Base-by-base conservation (phyloP, 2,329 filamentous ascomycete genomes). In the Ophiostoma novo-ulmi region DNA sequence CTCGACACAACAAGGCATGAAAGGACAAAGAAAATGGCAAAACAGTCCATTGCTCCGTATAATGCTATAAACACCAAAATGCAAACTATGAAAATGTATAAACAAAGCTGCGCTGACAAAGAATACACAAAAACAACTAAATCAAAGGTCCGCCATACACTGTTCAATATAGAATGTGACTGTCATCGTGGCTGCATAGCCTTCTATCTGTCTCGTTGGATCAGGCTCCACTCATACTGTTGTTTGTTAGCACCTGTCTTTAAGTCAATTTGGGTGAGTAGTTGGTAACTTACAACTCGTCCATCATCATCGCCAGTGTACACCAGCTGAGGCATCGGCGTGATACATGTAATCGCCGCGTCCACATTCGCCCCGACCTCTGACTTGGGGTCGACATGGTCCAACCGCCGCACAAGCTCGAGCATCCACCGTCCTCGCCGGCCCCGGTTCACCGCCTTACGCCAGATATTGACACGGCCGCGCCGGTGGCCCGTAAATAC, bases 251-350 rank as follows among this genome's bases (percentile, higher is more conserved):
- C 48, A 74, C 75, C 58, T 26, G 31, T 48, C 6, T 48, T 5
- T 3, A n/a, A 8, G 17, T 7, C 17, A 20, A 48, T 5, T 20
- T 48, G 44, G 17, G 44, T 11, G 36, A 13, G 22, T 14, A 20
- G 31, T 11, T 13, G 67, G 13, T 71, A 72, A 87, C 89, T 87
- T 78, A 95, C 92, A 80, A 99, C 94, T 83, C 89, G 86, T 39
- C 95, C 95, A 74, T 93, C 91, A 74, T 98, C 95, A 81, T 98
- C 95, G 3, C 94, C 95, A 0, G 94, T 97, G 80, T 97, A 98
- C 11, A 98, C 89, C 73, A 90, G 86, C 73, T 90, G 89, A 69
- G 92, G 88, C 85, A 94, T 91, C 2, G 94, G 91, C 71, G 91
- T 84, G 69, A 99, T 91, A 77, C 91, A 96, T 52, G 91, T 97